A percentile compares a stretch with the other conserved stretches of the same genome.
phyloP scores from a whole-genome alignment of 768 basidiomycete species.

The Phaffia australis region DNA sequence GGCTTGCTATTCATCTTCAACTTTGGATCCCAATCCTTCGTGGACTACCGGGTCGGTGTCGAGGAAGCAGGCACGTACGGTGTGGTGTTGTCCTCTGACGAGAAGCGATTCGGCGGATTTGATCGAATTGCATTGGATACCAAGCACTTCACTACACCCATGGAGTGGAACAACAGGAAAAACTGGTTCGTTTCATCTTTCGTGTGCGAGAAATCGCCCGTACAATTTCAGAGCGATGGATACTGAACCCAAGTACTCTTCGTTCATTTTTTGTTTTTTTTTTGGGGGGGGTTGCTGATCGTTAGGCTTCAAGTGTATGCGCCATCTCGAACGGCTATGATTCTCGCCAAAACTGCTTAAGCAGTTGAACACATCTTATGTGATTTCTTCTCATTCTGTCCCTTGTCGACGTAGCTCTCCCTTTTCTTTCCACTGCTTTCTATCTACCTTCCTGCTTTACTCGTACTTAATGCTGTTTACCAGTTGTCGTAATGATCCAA shows the following conservation, averaged over 20 bases:
- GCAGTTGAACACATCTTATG: too few species aligned
- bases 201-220: conserved; percentile 6
- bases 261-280: not conserved
- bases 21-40: conserved; percentile 84
- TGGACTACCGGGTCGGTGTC: conserved; percentile 87
- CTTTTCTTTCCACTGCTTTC: too few species aligned
- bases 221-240: not conserved
- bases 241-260: not conserved
- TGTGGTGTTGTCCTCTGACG: conserved; percentile 71
- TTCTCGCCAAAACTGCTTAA: conserved; percentile 42
- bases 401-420: too few species aligned
- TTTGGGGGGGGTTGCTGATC: conserved; percentile 12
- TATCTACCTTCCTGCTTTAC: too few species aligned
- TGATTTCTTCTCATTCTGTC: too few species aligned
- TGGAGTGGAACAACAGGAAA: conserved; percentile 85
- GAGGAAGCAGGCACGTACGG: conserved; percentile 71
- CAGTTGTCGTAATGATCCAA: too few species aligned
- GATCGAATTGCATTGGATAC: conserved; percentile 58
- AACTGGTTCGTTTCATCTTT: conserved; percentile 47
- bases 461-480: too few species aligned
- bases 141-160: conserved; percentile 64
- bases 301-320: conserved; percentile 52
- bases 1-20: conserved; percentile 94
- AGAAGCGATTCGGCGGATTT: conserved; percentile 80
- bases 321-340: conserved; percentile 55